Evolutionary conservation across 2,329 filamentous ascomycete genomes (phyloP), one percentile per base, ranked within the genome.

Genomic region (Albifimbria verrucaria): DNA sequence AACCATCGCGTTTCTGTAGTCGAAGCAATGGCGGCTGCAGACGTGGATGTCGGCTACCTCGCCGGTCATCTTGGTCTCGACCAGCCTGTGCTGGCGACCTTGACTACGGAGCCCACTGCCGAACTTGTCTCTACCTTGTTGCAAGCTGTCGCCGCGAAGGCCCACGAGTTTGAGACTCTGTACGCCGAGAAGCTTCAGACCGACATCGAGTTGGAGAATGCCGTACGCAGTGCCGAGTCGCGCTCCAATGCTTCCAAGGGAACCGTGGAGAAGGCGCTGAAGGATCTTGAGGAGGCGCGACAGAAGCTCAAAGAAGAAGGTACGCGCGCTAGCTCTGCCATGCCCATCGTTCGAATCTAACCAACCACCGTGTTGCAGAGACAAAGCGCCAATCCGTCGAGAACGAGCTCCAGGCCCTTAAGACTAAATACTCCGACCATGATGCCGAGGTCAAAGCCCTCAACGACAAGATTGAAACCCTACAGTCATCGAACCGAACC

Each of bases 191-290:
- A 97, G 74, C 80, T 97, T 44, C 87, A 90, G 60, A 77, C 90
- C 45, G 91, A 96, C 64, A 94, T 99, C 44, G 92, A 97, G 75
- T 82, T 97, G 7, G 94, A 99, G 70, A 94, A 91, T 70, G 88
- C 88, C 18, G 87, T 96, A 47, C 87, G 92, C 62, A 89, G 83
- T 59, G 87, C 88, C 55, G 93, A 97, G 67, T 85, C 88, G 22
- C 89, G 92, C 71, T 86, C 87, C 59, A 90, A 93, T 66, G 83
- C 86, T 9, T 85, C 94, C 68, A 96, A 94, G 72, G 79, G 82
- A 6, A 89, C 88, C 1, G 82, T 91, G 44, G 91, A 95, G 57
- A 93, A 93, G 68, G 87, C 89, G 10, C 79, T 92, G 55, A 89
- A 90, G 59, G 92, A 97, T 59, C 82, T 92, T 1, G 88, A 93